phyloP scores from a whole-genome alignment of 352 stramenopile genomes.

The Globisporangium iwayamae region DNA sequence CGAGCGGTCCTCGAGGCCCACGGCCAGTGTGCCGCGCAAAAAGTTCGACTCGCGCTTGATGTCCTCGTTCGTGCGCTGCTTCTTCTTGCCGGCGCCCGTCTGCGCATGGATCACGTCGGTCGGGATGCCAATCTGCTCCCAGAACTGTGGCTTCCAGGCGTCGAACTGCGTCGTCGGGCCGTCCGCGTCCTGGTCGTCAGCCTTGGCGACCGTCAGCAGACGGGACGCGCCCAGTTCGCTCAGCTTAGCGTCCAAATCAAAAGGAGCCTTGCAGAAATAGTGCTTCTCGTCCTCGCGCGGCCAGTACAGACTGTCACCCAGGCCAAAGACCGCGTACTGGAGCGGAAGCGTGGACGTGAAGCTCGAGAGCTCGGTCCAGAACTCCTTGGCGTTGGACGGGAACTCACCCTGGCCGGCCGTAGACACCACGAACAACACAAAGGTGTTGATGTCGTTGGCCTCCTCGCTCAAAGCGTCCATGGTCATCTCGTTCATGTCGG shows the following conservation, averaged over 20 bases:
- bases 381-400: conserved; percentile 76
- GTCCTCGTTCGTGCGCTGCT: conserved; percentile 78
- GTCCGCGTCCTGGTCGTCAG: conserved; percentile 82
- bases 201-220: conserved; percentile 50
- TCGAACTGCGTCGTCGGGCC: conserved; percentile 71
- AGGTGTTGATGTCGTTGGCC: conserved; percentile 68
- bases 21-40: conserved; percentile 63
- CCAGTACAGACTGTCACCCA: conserved; percentile 83
- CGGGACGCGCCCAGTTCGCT: conserved; percentile 69
- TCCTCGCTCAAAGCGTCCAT: conserved; percentile 66
- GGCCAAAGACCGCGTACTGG: conserved; percentile 76
- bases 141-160: conserved; percentile 70
- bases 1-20: conserved; percentile 63
- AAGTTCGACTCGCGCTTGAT: conserved; percentile 83
- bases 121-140: conserved; percentile 69
- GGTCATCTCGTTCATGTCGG: conserved; percentile 81
- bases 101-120: conserved; percentile 43
- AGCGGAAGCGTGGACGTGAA: conserved; percentile 59
- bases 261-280: conserved; percentile 80
- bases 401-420: conserved; percentile 82
- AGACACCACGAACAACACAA: conserved; percentile 73
- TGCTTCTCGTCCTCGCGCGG: conserved; percentile 76
- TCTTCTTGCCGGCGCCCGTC: conserved; percentile 45
- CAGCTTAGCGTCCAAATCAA: conserved; percentile 70
- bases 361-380: conserved; percentile 61